phyloP scores from a whole-genome alignment of 1,284 basidiomycete genomes.

The Inonotus hispidus region DNA sequence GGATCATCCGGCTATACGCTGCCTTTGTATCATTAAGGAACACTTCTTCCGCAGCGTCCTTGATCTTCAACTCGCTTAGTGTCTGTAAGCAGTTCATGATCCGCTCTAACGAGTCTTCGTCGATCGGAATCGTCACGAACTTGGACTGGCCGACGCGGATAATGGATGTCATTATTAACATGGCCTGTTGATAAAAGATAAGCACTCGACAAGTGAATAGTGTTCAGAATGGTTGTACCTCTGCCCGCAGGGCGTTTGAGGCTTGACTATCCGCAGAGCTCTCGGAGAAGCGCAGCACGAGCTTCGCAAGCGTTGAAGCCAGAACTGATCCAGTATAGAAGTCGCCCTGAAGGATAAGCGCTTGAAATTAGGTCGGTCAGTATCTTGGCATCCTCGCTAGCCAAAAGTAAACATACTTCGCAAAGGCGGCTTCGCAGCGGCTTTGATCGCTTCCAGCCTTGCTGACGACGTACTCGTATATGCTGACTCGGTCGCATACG shows the following conservation, averaged over 20 bases:
- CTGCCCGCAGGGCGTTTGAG: constrained; percentile 78
- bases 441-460: constrained; percentile 75
- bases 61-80: constrained; percentile 69
- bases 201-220: neutral
- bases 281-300: constrained; percentile 80
- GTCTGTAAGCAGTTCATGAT: constrained; percentile 97
- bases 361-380: constrained; percentile 31
- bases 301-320: constrained; percentile 85
- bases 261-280: constrained; percentile 51
- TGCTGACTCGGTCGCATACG: constrained; percentile 95
- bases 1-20: constrained; percentile 93
- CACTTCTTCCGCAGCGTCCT: constrained; percentile 67
- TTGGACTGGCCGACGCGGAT: constrained; percentile 97
- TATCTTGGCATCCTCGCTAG: constrained; percentile 2
- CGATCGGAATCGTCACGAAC: constrained; percentile 89
- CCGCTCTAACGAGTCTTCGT: constrained; percentile 96
- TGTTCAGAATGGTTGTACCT: constrained; percentile 42
- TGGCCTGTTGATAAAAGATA: constrained; percentile 49
- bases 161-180: constrained; percentile 97
- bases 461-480: constrained; percentile 70
- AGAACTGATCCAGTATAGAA: constrained; percentile 95
- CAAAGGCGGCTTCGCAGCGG: constrained; percentile 86
- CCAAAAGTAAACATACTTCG: constrained; percentile 46
- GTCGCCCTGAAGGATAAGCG: constrained; percentile 90
- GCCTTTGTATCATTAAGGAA: constrained; percentile 92